phyloP scores from a whole-genome alignment of 495 filamentous ascomycete species.

The Cladorrhinum samala region DNA sequence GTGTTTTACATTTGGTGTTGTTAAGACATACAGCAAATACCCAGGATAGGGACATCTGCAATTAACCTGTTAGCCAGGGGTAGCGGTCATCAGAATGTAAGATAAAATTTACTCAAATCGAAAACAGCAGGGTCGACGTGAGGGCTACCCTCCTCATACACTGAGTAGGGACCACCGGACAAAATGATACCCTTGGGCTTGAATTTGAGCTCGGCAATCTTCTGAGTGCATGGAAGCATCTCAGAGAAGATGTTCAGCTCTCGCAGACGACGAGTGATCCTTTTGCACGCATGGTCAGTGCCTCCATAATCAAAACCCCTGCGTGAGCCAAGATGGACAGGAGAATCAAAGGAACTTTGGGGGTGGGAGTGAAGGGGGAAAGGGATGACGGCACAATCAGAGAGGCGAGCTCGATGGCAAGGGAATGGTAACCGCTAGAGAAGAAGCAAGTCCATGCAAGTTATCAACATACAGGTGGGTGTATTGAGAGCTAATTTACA shows the following conservation, averaged over 20 bases:
- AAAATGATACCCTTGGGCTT: constrained; percentile 79
- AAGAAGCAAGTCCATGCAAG: too few species aligned
- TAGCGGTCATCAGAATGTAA: constrained; percentile 40
- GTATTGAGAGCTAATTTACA: constrained; percentile 12
- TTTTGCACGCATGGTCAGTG: constrained; percentile 8
- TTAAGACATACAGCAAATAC: constrained; percentile 59
- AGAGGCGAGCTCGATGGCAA: too few species aligned
- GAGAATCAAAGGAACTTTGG: not conserved
- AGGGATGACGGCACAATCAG: too few species aligned
- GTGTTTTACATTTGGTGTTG: not conserved
- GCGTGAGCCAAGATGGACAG: not conserved
- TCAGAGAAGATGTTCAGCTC: constrained; percentile 77
- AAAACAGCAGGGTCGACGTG: constrained; percentile 71
- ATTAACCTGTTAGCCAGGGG: not conserved
- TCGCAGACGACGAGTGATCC: constrained; percentile 17
- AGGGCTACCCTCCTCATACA: constrained; percentile 23
- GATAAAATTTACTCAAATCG: constrained; percentile 53
- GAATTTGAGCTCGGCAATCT: constrained; percentile 69
- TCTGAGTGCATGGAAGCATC: constrained; percentile 89
- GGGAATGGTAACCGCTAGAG: too few species aligned
- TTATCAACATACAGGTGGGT: constrained; percentile 17
- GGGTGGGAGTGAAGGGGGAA: too few species aligned
- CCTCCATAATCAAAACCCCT: not conserved
- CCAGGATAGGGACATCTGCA: constrained; percentile 32
- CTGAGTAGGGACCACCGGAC: constrained; percentile 56